Conservation (phyloP, 139 green algal species). For the Chlorella sorokiniana region DNA sequence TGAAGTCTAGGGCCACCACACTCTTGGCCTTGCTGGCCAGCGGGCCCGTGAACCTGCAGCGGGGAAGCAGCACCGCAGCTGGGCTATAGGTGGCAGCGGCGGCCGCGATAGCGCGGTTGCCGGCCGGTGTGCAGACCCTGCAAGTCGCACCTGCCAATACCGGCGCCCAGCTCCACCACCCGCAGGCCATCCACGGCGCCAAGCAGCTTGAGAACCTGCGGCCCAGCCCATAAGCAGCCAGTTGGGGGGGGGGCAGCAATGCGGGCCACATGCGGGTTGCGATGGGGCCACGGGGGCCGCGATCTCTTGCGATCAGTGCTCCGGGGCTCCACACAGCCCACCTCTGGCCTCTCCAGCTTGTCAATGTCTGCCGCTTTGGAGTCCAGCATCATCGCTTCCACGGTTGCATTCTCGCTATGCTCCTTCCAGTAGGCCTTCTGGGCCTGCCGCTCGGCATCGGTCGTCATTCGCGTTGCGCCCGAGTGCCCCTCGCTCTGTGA, state of each 20-base stretch:
- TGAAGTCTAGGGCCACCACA: constrained; percentile 88
- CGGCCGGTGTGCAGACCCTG: neutral
- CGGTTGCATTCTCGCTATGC: constrained; percentile 67
- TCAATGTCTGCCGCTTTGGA: constrained; percentile 76
- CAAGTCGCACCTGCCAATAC: constrained; percentile 69
- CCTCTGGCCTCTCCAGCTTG: constrained; percentile 81
- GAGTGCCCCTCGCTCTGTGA: no score
- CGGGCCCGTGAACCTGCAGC: constrained; percentile 76
- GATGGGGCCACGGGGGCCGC: neutral
- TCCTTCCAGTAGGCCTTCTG: constrained; percentile 81
- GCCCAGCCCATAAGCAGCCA: neutral
- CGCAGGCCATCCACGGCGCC: constrained; percentile 65
- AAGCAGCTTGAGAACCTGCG: constrained; percentile 79
- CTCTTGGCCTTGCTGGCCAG: constrained; percentile 64
- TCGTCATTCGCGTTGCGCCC: neutral
- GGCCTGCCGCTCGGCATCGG: constrained; percentile 51
- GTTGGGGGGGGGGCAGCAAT: neutral
- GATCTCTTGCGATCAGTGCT: neutral
- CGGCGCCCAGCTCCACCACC: constrained; percentile 87
- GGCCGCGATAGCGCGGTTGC: no score
- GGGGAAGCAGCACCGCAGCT: neutral
- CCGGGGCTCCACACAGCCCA: constrained; percentile 22
- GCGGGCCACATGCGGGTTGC: neutral
- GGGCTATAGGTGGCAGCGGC: neutral
- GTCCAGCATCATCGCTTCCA: constrained; percentile 94